Conservation (phyloP, 257 asterid genomes). For the Ehretia macrophylla region DNA sequence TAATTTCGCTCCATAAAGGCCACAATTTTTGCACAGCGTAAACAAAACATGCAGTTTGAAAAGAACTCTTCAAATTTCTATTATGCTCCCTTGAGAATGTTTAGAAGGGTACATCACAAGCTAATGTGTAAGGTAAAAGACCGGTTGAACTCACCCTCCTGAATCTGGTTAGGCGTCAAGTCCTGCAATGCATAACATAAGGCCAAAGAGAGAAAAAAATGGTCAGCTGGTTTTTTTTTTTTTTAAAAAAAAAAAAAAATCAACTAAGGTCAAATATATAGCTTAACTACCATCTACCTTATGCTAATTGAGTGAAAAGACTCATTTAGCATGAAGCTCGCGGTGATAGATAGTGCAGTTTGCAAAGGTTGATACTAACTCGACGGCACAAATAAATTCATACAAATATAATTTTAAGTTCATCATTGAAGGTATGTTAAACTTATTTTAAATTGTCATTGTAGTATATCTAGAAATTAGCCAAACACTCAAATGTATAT, state of each 20-base stretch:
- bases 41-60: too few relatives aligned
- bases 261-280: neutral
- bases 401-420: too few relatives aligned
- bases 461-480: too few relatives aligned
- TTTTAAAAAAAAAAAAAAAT: constrained; percentile 8
- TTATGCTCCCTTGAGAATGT: neutral
- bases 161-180: constrained; percentile 91
- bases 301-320: too few relatives aligned
- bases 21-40: neutral
- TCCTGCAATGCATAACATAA: constrained; percentile 46
- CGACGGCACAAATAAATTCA: too few relatives aligned
- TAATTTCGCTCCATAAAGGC: neutral
- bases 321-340: too few relatives aligned
- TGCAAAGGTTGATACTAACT: too few relatives aligned
- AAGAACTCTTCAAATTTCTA: neutral
- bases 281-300: neutral
- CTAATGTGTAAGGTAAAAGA: constrained; percentile 8
- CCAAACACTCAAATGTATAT: too few relatives aligned
- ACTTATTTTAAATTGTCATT: too few relatives aligned
- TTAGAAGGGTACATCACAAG: neutral
- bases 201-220: neutral
- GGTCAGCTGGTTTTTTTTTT: too few relatives aligned
- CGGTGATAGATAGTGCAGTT: too few relatives aligned
- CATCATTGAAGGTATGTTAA: too few relatives aligned
- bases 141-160: constrained; percentile 60